Evolutionary conservation across 805 yeast genomes (phyloP), one percentile per base, ranked within the genome.

Genomic region (Barnettozyma californica): DNA sequence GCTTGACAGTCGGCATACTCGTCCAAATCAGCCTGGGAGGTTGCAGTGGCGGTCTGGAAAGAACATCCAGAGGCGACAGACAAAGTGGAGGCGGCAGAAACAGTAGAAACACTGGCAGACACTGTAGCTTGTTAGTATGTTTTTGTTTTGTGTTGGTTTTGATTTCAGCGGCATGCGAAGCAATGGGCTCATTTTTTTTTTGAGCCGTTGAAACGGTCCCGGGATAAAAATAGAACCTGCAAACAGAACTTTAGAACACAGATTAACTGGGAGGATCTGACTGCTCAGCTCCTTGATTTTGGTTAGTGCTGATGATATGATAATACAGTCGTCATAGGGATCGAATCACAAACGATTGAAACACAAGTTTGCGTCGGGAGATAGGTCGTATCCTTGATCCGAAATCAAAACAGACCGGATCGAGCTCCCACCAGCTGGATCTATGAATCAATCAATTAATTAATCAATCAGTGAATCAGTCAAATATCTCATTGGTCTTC

Each of bases 11-110:
- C 74, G 44, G 87, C 68, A 47, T 85, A 78, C 25, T 67, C 62
- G 61, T 89, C 95, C 64, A 92, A 80, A 58, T 89, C 91, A 29
- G 86, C 60, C 70, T 90, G 89, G 39, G 83, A 79, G 47, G 94
- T 81, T 59, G 89, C 95, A 46, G 95, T 87, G 55, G 73, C 74
- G 58, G 75, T 73, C 26, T 72, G 61, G 73, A 84, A 80, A 35
- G 86, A 75, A 78, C 95, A 87, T 26, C 82, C 79, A 8, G 80
- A 79, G 53, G 79, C 76, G 45, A 76, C 69, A 23, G 72, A 60
- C 55, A 67, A 62, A 10, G 76, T 61, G 25, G 79, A 70, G 43
- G 80, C 72, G 54, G 77, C 75, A 48, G 78, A 63, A 52, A 80
- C 81, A 41, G 82, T 65, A 23, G 77, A 69, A 19, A 46, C 57